Base-by-base conservation (phyloP, 2,329 filamentous ascomycete genomes). In the Cercospora sp. region DNA sequence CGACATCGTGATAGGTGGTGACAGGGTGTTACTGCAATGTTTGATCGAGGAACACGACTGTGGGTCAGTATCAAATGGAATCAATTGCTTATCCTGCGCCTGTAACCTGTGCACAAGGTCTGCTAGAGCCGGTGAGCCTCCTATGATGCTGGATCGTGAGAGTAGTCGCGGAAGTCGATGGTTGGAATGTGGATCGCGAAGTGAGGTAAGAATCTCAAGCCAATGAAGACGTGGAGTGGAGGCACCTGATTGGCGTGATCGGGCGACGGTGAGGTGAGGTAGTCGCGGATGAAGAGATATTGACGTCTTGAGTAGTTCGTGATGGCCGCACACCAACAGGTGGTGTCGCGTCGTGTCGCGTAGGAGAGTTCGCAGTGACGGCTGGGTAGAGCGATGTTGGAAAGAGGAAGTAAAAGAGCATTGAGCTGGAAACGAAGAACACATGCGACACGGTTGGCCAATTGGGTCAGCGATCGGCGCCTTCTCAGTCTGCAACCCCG, bases 11-110 rank as follows among this genome's bases (percentile, higher is more conserved):
- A 58, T 59, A 68, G 60, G 40, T 64, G 63, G 26, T 16, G 16
- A 42, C 36, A 42, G 36, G 36, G 16, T n/a, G 36, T 6, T 42
- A 42, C 36, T 42, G 36, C 36, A 42, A 42, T 42, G 16, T n/a
- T 42, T 42, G 16, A 16, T 42, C 36, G 36, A 42, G 36, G 7
- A 42, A 42, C 36, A 42, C 36, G 36, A 42, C 36, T 42, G 36
- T 42, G 36, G 65, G 74, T 77, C 75, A 73, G 75, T 77, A 64
- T 76, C 70, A 68, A 75, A 71, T 62, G 76, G 72, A 74, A 75
- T 76, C 66, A 73, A 71, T 69, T 64, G 62, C 73, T 73, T 75
- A 70, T 73, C 71, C 68, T 74, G 71, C 68, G 69, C 66, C 55
- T 69, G 69, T 36, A 75, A 64, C 40, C 66, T 70, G 58, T 57